Percentiles rank a stretch among this genome's conserved stretches.
phyloP scores from a whole-genome alignment of 495 filamentous ascomycete species.

The Polyplosphaeria fusca region DNA sequence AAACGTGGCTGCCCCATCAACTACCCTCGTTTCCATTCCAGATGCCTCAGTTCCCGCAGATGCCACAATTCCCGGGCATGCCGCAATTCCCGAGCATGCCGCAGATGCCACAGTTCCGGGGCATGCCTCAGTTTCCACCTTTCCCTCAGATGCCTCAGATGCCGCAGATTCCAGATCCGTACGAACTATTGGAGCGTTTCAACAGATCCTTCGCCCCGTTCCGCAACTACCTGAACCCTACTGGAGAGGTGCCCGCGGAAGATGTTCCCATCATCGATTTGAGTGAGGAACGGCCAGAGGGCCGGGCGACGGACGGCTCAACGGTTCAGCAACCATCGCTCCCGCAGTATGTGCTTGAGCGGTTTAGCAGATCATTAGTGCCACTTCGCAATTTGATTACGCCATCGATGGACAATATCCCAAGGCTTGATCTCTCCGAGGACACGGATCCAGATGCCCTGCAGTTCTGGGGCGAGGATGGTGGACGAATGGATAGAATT shows the following conservation, averaged over 20 bases:
- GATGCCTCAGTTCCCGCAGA: conserved; percentile 20
- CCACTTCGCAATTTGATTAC: conserved; percentile 18
- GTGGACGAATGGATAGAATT: conserved; percentile 11
- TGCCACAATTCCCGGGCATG: conserved; percentile 9
- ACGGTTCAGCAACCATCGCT: conserved; percentile 18
- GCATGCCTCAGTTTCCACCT: conserved; percentile 33
- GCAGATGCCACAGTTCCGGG: conserved; percentile 22
- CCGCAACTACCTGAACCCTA: conserved; percentile 27
- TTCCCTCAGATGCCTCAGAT: conserved; percentile 30
- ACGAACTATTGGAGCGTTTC: conserved; percentile 39
- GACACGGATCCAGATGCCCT: conserved; percentile 19
- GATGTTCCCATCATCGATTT: conserved; percentile 20
- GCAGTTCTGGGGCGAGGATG: conserved; percentile 36
- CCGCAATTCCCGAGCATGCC: conserved; percentile 12
- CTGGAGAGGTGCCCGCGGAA: conserved; percentile 13
- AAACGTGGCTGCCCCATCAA: conserved; percentile 24
- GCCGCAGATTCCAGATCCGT: conserved; percentile 33
- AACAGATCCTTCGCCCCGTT: conserved; percentile 24
- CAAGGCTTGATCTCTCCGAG: conserved; percentile 22
- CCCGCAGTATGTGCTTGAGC: conserved; percentile 27
- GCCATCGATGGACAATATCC: conserved; percentile 13
- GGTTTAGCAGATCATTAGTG: conserved; percentile 13
- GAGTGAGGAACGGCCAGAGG: conserved; percentile 18
- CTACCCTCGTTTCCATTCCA: conserved; percentile 27
- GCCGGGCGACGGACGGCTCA: conserved; percentile 18